These are phyloP conservation scores for Fusarium incarnatum DNA, from an alignment of 2,329 filamentous ascomycete genomes.

Conservation along the genomic window DNA sequence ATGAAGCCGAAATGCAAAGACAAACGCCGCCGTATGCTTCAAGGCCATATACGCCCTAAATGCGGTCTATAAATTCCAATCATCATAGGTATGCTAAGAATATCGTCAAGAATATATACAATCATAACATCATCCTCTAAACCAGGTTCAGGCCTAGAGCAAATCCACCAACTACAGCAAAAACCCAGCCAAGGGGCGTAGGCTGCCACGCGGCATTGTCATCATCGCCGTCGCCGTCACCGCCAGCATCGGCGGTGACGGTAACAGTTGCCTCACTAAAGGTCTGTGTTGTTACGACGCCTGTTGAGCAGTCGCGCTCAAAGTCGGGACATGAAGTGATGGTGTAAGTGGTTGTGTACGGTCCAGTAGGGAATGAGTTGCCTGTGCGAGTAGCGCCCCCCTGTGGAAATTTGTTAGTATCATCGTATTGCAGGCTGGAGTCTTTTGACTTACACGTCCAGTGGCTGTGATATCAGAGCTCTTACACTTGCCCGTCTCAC, in stretches of 20 bases:
- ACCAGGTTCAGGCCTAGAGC: conserved; percentile 43
- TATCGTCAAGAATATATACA: conserved; percentile 34
- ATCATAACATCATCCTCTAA: conserved; percentile 19
- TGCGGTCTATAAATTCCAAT: conserved; percentile 31
- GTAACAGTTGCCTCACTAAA: conserved; percentile 38
- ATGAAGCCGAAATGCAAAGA: background rate
- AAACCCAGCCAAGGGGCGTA: conserved; percentile 31
- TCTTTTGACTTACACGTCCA: conserved; percentile 8
- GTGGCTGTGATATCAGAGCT: conserved; percentile 44
- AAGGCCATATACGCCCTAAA: conserved; percentile 2
- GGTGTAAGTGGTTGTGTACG: conserved; percentile 46
- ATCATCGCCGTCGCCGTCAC: conserved; percentile 14
- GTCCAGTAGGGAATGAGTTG: conserved; percentile 24
- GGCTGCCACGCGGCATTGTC: conserved; percentile 37
- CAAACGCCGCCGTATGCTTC: conserved; percentile 35
- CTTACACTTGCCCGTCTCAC: conserved; percentile 52
- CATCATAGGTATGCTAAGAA: conserved; percentile 16
- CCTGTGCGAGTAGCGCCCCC: conserved; percentile 17
- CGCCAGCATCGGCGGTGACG: conserved; percentile 31
- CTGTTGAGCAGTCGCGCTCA: conserved; percentile 41
- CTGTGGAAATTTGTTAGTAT: conserved; percentile 6
- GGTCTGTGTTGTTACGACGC: conserved; percentile 45
- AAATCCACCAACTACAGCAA: conserved; percentile 38
- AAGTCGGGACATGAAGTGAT: conserved; percentile 45
- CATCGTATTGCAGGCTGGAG: background rate